Evolutionary conservation across 495 filamentous ascomycete genomes (phyloP).

Genomic region (Neurospora sp.): DNA sequence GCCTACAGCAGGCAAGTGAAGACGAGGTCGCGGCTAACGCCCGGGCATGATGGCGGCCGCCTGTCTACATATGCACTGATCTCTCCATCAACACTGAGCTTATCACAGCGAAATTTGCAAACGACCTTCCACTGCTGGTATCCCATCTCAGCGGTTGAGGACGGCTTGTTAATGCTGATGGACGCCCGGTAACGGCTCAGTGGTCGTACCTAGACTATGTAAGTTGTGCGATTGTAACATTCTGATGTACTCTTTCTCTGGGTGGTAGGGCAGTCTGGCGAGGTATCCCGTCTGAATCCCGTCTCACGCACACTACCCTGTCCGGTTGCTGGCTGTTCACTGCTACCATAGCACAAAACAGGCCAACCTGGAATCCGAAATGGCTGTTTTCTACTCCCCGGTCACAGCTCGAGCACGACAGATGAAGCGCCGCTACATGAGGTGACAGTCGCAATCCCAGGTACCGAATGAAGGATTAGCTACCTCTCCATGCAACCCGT

Average conservation of each 20-base stretch:
- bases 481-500: neutral
- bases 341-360: neutral
- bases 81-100: neutral
- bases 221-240: neutral
- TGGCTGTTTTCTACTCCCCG: conserved; percentile 1
- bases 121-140: neutral
- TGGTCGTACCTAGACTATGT: neutral
- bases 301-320: neutral
- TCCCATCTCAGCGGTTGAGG: neutral
- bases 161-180: neutral
- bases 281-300: neutral
- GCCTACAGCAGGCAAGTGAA: neutral
- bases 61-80: neutral
- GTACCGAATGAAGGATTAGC: neutral
- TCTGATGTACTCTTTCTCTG: neutral
- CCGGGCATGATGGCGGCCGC: neutral
- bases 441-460: conserved; percentile 4
- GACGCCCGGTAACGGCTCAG: neutral
- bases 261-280: neutral
- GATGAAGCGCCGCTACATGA: conserved; percentile 1
- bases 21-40: neutral
- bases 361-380: neutral
- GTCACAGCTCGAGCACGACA: neutral
- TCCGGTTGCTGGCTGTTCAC: neutral
- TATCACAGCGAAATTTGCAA: neutral